Evolutionary conservation across 805 yeast species (phyloP).

Genomic region (Candida suzukii): DNA sequence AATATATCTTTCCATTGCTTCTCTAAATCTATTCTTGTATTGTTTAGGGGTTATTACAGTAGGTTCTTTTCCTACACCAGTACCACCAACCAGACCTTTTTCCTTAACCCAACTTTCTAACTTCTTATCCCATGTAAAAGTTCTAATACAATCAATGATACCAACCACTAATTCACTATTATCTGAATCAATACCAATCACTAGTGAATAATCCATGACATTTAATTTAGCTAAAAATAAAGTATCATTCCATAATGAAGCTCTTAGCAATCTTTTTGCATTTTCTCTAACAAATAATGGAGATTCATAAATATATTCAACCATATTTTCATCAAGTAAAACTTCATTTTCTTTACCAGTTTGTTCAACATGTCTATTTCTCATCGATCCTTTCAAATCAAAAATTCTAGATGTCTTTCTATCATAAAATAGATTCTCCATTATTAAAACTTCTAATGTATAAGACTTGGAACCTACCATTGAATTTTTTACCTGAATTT

Average conservation of each 20-base stretch:
- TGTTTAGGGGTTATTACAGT: conserved; percentile 97
- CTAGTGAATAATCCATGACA: conserved; percentile 96
- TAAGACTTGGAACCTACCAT: conserved; percentile 61
- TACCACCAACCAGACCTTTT: conserved; percentile 72
- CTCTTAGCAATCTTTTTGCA: conserved; percentile 76
- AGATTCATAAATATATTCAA: conserved; percentile 92
- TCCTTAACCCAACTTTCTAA: conserved; percentile 99
- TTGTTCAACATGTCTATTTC: conserved; percentile 93
- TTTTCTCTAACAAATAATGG: conserved; percentile 93
- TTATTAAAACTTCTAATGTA: conserved; percentile 85
- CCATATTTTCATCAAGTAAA: conserved; percentile 93
- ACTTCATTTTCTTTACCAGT: conserved; percentile 96
- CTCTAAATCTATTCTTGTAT: conserved; percentile 88
- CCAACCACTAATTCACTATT: conserved; percentile 79
- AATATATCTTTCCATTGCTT: conserved; percentile 95
- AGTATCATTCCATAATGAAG: conserved; percentile 93
- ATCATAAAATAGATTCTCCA: conserved; percentile 92
- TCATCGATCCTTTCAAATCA: conserved; percentile 96
- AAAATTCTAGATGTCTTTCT: conserved; percentile 77
- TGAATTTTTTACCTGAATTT: conserved; percentile 79
- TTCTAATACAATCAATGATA: conserved; percentile 86
- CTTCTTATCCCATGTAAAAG: conserved; percentile 98
- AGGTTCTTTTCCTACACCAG: conserved; percentile 85
- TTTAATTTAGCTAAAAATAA: conserved; percentile 92
- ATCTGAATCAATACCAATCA: conserved; percentile 79